These are phyloP conservation scores for Arabidopsis arenosa DNA, from an alignment of 345 rosid genomes.

Conservation along the genomic window DNA sequence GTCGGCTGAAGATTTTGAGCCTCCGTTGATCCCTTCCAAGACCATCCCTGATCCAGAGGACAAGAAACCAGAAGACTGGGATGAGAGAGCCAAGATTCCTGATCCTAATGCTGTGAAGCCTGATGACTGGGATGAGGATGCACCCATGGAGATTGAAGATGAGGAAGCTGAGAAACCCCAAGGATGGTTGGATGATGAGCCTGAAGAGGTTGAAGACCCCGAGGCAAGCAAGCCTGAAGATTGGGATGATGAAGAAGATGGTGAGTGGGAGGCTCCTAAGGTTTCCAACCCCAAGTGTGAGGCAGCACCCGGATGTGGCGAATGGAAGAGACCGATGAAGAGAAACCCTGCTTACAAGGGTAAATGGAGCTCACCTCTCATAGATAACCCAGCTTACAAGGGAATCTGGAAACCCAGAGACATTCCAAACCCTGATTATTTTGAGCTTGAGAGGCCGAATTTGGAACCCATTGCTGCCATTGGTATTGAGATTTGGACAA, in stretches of 20 bases:
- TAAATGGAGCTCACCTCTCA: slow-evolving; percentile 73
- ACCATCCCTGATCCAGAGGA: slow-evolving; percentile 86
- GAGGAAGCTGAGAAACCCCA: slow-evolving; percentile 76
- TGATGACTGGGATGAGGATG: slow-evolving; percentile 90
- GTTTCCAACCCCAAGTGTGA: slow-evolving; percentile 73
- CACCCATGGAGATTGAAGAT: slow-evolving; percentile 79
- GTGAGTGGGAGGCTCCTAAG: slow-evolving; percentile 87
- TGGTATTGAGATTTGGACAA: slow-evolving; percentile 93
- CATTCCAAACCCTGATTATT: slow-evolving; percentile 74
- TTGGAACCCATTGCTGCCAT: slow-evolving; percentile 81
- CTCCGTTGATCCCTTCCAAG: slow-evolving; percentile 72
- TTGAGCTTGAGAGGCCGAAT: slow-evolving; percentile 72
- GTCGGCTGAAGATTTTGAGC: slow-evolving; percentile 73
- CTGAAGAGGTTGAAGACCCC: slow-evolving; percentile 83
- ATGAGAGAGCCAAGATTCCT: slow-evolving; percentile 76
- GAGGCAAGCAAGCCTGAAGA: slow-evolving; percentile 85
- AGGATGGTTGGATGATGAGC: slow-evolving; percentile 87
- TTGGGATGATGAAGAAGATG: slow-evolving; percentile 95
- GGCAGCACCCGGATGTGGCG: slow-evolving; percentile 77
- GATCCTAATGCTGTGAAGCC: slow-evolving; percentile 76
- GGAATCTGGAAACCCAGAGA: slow-evolving; percentile 86
- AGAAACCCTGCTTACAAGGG: slow-evolving; percentile 83
- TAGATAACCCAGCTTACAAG: slow-evolving; percentile 80
- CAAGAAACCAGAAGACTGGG: slow-evolving; percentile 87
- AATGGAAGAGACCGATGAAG: slow-evolving; percentile 79